Evolutionary conservation across 2,329 filamentous ascomycete genomes (phyloP).

Genomic region (Passalora sequoiae): DNA sequence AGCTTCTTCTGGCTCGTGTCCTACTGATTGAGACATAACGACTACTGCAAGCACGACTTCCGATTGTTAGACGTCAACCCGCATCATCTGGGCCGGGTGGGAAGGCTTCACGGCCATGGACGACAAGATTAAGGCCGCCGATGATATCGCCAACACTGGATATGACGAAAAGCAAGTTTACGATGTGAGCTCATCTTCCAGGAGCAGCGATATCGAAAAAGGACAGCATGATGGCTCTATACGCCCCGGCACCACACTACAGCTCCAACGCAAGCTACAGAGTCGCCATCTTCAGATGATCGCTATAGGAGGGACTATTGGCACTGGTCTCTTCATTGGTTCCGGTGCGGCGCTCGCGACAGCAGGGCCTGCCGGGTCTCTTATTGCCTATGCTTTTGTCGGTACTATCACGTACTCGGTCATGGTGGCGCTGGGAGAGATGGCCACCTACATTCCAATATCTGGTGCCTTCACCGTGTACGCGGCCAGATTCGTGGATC

Average conservation of each 20-base stretch:
- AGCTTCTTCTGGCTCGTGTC: not conserved
- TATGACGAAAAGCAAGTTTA: constrained; percentile 11
- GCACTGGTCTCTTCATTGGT: constrained; percentile 39
- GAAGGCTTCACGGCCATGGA: not conserved
- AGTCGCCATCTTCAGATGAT: constrained; percentile 38
- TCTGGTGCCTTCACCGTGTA: constrained; percentile 51
- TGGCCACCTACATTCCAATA: constrained; percentile 58
- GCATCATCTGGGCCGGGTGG: not conserved
- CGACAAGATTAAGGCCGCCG: constrained; percentile 15
- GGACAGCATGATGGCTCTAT: constrained; percentile 9
- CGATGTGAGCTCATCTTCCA: constrained; percentile 9
- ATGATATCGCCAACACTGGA: constrained; percentile 3
- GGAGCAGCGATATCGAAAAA: constrained; percentile 18
- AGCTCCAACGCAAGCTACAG: constrained; percentile 33
- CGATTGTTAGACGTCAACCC: not conserved
- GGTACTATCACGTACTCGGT: constrained; percentile 42
- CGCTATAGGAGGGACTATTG: constrained; percentile 33
- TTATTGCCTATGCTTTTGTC: constrained; percentile 44
- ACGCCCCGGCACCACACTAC: constrained; percentile 27
- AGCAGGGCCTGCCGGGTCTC: constrained; percentile 41
- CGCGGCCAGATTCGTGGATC: constrained; percentile 43
- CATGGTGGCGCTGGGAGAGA: constrained; percentile 51
- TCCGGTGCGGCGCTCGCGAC: constrained; percentile 36
- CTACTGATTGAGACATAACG: not conserved
- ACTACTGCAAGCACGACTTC: not conserved